These are phyloP conservation scores for Starmerella cellae DNA, from an alignment of 805 yeast species.

Conservation along the genomic window DNA sequence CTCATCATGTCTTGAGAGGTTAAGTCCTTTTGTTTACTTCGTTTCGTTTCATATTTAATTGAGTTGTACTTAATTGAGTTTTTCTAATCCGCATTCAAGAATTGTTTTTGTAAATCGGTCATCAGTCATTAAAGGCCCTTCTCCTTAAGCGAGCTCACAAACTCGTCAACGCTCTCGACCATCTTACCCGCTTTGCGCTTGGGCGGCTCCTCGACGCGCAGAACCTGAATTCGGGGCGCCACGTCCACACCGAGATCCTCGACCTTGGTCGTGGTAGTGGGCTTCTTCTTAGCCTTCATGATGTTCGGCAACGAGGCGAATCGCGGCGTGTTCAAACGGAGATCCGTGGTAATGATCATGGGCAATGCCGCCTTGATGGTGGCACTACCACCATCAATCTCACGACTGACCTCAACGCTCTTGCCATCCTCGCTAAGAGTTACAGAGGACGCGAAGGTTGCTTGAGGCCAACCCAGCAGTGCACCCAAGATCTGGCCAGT, in stretches of 20 bases:
- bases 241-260: constrained; percentile 60
- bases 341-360: constrained; percentile 77
- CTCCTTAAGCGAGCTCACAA: constrained; percentile 65
- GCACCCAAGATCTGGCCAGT: constrained; percentile 97
- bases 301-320: constrained; percentile 91
- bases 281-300: constrained; percentile 98
- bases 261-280: constrained; percentile 52
- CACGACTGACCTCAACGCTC: constrained; percentile 62
- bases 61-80: no score
- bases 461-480: constrained; percentile 88
- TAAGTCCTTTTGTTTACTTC: no score
- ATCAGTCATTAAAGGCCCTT: constrained; percentile 31
- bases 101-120: no score
- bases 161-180: constrained; percentile 70
- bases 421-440: constrained; percentile 41
- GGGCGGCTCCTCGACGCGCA: constrained; percentile 77
- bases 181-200: constrained; percentile 67
- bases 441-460: constrained; percentile 85
- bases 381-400: constrained; percentile 91
- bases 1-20: no score
- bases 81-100: no score
- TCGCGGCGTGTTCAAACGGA: constrained; percentile 88
- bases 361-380: constrained; percentile 68
- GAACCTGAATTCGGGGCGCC: constrained; percentile 48
- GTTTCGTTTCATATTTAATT: no score